A percentile compares a stretch with the other conserved stretches of the same genome.
Conservation (phyloP, 2,329 filamentous ascomycete genomes). For the Hypoxylon sp. region DNA sequence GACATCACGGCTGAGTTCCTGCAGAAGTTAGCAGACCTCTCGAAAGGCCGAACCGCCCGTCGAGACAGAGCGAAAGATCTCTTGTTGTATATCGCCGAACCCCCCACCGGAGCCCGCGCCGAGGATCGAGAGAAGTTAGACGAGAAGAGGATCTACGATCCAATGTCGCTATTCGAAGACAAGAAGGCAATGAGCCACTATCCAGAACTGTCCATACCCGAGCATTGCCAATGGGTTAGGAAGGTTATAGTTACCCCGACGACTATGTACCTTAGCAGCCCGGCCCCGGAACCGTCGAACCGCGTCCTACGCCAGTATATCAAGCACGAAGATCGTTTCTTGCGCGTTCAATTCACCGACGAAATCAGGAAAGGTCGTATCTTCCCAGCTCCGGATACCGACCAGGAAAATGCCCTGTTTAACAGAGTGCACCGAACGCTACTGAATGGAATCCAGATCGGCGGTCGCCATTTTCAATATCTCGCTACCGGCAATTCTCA, state of each 20-base stretch:
- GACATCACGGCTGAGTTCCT: slow-evolving; percentile 77
- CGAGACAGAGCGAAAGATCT: slow-evolving; percentile 69
- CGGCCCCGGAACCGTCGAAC: slow-evolving; percentile 87
- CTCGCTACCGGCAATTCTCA: slow-evolving; percentile 96
- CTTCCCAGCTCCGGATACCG: slow-evolving; percentile 62
- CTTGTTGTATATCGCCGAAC: slow-evolving; percentile 78
- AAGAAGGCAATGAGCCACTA: slow-evolving; percentile 61
- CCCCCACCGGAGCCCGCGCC: slow-evolving; percentile 11
- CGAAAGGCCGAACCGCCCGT: slow-evolving; percentile 36
- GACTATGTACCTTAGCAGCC: slow-evolving; percentile 80
- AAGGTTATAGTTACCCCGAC: slow-evolving; percentile 87
- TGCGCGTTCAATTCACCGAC: slow-evolving; percentile 90
- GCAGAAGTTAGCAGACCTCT: slow-evolving; percentile 64
- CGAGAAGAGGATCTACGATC: slow-evolving; percentile 71
- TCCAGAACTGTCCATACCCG: slow-evolving; percentile 67
- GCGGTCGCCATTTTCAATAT: slow-evolving; percentile 85
- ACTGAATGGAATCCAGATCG: slow-evolving; percentile 82
- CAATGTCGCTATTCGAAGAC: slow-evolving; percentile 77
- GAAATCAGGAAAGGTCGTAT: slow-evolving; percentile 75
- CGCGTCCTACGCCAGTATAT: slow-evolving; percentile 82
- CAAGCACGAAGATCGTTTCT: slow-evolving; percentile 78
- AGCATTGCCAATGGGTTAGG: slow-evolving; percentile 79
- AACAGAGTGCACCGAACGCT: slow-evolving; percentile 78
- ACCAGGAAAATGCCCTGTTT: slow-evolving; percentile 76
- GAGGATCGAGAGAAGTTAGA: slow-evolving; percentile 48